Conservation (phyloP, 306 rosid species). For the Myrica gale region DNA sequence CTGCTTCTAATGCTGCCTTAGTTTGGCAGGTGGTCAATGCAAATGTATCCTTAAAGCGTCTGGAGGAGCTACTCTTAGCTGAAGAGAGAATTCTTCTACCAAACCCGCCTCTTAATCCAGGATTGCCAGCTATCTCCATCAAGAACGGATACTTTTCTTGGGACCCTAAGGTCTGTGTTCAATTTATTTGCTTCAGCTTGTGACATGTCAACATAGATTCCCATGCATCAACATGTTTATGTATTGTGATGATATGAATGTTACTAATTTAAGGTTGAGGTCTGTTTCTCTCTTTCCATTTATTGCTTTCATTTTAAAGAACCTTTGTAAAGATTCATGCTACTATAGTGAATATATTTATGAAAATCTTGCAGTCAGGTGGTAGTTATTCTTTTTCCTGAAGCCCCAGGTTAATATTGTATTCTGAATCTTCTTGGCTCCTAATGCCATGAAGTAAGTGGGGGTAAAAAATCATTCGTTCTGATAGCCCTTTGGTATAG, state of each 20-base stretch:
- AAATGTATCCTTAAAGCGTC: slow-evolving; percentile 84
- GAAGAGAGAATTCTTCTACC: slow-evolving; percentile 83
- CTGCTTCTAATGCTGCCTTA: slow-evolving; percentile 26
- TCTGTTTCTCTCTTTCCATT: neutral
- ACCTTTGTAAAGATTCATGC: neutral
- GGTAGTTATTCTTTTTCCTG: neutral
- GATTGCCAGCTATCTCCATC: slow-evolving; percentile 71
- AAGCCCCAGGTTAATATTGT: neutral
- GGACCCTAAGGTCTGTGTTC: slow-evolving; percentile 67
- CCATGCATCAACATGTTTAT: neutral
- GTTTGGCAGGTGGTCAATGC: slow-evolving; percentile 79
- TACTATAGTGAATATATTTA: neutral
- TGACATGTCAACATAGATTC: neutral
- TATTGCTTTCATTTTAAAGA: neutral
- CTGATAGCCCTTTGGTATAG: neutral
- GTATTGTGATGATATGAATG: neutral
- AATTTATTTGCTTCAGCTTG: neutral
- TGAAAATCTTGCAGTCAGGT: neutral
- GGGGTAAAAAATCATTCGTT: neutral
- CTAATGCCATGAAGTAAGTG: neutral
- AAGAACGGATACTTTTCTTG: slow-evolving; percentile 87
- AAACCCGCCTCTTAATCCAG: slow-evolving; percentile 83
- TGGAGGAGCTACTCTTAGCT: slow-evolving; percentile 78
- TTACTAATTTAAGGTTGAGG: neutral
- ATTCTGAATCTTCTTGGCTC: neutral